These are phyloP conservation scores for Tetrastigma voinierianum DNA, from an alignment of 164 flowering plant genomes.

Conservation along the genomic window DNA sequence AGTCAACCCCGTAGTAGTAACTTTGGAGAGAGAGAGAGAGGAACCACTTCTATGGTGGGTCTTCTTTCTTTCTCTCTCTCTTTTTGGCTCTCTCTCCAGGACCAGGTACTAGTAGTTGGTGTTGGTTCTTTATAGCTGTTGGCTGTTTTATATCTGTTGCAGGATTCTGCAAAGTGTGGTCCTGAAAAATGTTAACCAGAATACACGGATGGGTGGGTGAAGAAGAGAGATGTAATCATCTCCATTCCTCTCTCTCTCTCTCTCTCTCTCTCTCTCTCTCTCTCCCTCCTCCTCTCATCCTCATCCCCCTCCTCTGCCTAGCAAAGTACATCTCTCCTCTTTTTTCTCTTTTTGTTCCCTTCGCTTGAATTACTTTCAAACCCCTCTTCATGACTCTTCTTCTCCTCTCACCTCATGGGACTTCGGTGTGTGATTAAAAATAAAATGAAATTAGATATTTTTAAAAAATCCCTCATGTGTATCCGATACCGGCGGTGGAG, in stretches of 20 bases:
- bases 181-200: constrained; percentile 26
- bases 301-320: neutral
- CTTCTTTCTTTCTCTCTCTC: constrained; percentile 19
- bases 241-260: neutral
- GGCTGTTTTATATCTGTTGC: constrained; percentile 49
- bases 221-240: constrained; percentile 5
- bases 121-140: constrained; percentile 55
- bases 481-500: too few relatives aligned
- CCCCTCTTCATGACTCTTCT: too few relatives aligned
- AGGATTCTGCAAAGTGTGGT: constrained; percentile 51
- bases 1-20: constrained; percentile 22
- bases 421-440: too few relatives aligned
- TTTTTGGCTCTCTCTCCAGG: constrained; percentile 21
- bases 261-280: too few relatives aligned
- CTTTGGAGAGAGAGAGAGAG: constrained; percentile 13
- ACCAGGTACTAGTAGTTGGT: constrained; percentile 50
- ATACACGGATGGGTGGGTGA: constrained; percentile 12
- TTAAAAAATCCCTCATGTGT: too few relatives aligned
- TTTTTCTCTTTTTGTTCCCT: neutral
- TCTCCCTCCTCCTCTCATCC: neutral
- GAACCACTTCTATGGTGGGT: constrained; percentile 24
- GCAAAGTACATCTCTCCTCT: neutral
- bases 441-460: too few relatives aligned
- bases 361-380: too few relatives aligned
- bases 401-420: too few relatives aligned